Base-by-base conservation (phyloP, 176 grass and related monocot species). In the Rhipidocladum racemiflorum region DNA sequence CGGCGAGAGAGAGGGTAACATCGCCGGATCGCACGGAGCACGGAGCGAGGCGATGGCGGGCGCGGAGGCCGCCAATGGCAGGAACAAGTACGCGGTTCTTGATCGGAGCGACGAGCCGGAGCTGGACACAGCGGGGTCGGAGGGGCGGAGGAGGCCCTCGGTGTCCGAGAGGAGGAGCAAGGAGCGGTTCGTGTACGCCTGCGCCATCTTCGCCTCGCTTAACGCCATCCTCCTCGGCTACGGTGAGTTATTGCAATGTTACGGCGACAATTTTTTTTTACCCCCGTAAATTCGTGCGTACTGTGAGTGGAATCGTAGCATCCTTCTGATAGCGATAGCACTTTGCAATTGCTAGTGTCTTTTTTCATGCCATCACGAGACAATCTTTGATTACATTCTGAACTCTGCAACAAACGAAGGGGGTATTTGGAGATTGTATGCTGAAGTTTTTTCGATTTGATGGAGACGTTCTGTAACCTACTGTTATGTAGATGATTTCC, bases 201-300 rank as follows among this genome's bases (percentile, higher is more conserved):
- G 88, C 79, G 84, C 88, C 74, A 50, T 83, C 84, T 86, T 86
- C 59, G 84, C 88, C 74, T 90, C 88, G 38, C 88, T 90, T 54
- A 90, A 83, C 66, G 84, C 88, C 79, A 68, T 90, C 79, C 88
- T 90, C 60, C 88, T 90, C 25, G 88, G 88, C 60, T 90, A 90
- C 32, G 84, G 88, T 90, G 79, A 90, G 84, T 90, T 65, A 23
- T 57, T 74, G 61, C 50, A 15, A n/a, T n/a, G n/a, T n/a, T n/a
- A n/a, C n/a, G n/a, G n/a, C n/a, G n/a, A n/a, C n/a, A n/a, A n/a
- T n/a, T n/a, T n/a, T n/a, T n/a, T n/a, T n/a, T n/a, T n/a, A n/a
- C n/a, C n/a, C n/a, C n/a, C n/a, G 65, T 11, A 54, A 80, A 65
- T 18, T 55, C 1, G 9, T 34, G 43, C 9, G 18, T 5, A 68